Percentiles rank a stretch among this genome's conserved stretches.
Evolutionary conservation across 306 rosid genomes (phyloP).

Genomic region (Corylus avellana): DNA sequence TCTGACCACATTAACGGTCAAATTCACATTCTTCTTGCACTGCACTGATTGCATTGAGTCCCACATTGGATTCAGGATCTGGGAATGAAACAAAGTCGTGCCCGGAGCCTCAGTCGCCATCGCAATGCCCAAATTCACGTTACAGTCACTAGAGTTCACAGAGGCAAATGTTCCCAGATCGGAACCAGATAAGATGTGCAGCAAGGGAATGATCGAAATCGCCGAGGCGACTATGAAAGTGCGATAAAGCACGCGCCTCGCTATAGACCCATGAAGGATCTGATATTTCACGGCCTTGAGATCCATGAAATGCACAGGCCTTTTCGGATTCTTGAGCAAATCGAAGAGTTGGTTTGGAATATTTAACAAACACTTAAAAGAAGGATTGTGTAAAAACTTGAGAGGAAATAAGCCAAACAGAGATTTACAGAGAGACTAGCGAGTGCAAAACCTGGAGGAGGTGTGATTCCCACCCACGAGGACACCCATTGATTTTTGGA

Average conservation of each 20-base stretch:
- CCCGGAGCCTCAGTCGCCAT: constrained; percentile 29
- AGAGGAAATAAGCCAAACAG: constrained; percentile 33
- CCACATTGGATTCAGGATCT: constrained; percentile 56
- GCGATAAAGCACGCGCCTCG: constrained; percentile 54
- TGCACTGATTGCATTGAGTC: constrained; percentile 42
- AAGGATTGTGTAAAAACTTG: neutral
- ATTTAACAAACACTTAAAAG: neutral
- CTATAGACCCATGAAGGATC: constrained; percentile 51
- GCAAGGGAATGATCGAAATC: constrained; percentile 54
- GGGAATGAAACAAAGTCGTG: constrained; percentile 56
- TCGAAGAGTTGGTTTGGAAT: constrained; percentile 1
- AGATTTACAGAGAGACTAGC: constrained; percentile 38
- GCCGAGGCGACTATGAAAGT: constrained; percentile 56
- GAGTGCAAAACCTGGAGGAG: constrained; percentile 94
- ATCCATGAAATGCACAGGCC: constrained; percentile 36
- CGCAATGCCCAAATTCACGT: constrained; percentile 11
- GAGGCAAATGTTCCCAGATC: constrained; percentile 50
- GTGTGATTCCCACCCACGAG: constrained; percentile 99
- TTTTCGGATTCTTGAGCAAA: neutral
- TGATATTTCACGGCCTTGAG: constrained; percentile 44
- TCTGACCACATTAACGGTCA: constrained; percentile 51
- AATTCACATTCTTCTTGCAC: constrained; percentile 44
- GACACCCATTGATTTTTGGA: constrained; percentile 77
- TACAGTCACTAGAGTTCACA: constrained; percentile 42
- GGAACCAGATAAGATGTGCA: constrained; percentile 50